Evolutionary conservation across 768 basidiomycete genomes (phyloP), one percentile per base, ranked within the genome.

Genomic region (Psilocybe tampanensis): DNA sequence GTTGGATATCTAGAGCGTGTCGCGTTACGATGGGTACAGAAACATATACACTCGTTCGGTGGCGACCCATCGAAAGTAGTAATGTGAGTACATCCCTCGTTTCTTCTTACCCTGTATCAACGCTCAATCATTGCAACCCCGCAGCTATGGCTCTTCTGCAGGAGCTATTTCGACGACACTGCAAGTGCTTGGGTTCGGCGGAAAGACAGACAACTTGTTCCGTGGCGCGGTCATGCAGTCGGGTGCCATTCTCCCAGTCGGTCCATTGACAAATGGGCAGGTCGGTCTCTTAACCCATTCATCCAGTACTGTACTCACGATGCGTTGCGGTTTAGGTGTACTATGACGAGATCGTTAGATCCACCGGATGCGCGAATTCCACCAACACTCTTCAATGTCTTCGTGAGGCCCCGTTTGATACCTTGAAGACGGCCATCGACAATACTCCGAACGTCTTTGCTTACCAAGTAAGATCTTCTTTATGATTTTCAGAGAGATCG

Each of bases 101-200:
- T n/a, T n/a, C n/a, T n/a, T n/a, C n/a, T n/a, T n/a, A n/a, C n/a
- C n/a, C n/a, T n/a, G n/a, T n/a, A n/a, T n/a, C n/a, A n/a, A n/a
- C n/a, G n/a, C n/a, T n/a, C n/a, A n/a, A n/a, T n/a, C n/a, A n/a
- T n/a, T n/a, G n/a, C n/a, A n/a, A n/a, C n/a, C n/a, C n/a, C n/a
- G 5, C 39, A 53, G 52, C 8, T 43, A 34, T 7, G 52, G 52
- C 1, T 39, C 21, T 8, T 53, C 52, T 15, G 41, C 52, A 3
- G 52, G 52, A 8, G 42, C 23, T 2, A 43, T 53, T 15, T 53
- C 52, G 2, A 42, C 32, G 11, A 22, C 23, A 17, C 22, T 43
- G 33, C 52, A 53, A 12, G 44, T 53, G 52, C 22, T 53, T 1
- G 52, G 36, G 15, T 44, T 44, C 21, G 52, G 43, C 6, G 52